Evolutionary conservation across 2,329 filamentous ascomycete species (phyloP).

Genomic region (Stachybotrys chlorohalonatus): DNA sequence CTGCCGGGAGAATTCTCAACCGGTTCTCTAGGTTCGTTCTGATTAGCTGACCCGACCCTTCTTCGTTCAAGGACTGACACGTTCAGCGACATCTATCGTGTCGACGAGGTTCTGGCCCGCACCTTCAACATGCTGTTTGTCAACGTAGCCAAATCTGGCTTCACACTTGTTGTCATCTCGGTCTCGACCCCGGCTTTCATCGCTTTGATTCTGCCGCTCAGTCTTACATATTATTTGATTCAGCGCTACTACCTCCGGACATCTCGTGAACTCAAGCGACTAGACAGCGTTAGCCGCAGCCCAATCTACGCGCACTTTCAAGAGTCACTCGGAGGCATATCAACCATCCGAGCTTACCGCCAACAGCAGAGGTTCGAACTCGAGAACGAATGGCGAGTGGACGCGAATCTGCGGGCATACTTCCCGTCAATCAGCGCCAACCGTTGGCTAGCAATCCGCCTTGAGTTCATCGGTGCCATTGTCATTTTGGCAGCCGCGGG

Average conservation of each 20-base stretch:
- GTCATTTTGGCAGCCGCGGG: conserved; percentile 85
- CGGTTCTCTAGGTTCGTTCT: conserved; percentile 74
- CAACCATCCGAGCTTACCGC: conserved; percentile 89
- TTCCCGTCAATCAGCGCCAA: conserved; percentile 93
- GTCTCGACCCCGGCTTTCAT: conserved; percentile 73
- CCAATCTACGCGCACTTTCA: conserved; percentile 99
- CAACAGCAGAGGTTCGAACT: conserved; percentile 80
- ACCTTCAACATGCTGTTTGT: conserved; percentile 96
- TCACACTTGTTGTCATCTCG: conserved; percentile 82
- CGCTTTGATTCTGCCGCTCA: conserved; percentile 71
- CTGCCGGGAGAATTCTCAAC: conserved; percentile 91
- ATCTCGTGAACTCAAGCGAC: conserved; percentile 88
- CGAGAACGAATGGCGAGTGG: conserved; percentile 96
- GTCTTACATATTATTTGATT: conserved; percentile 78
- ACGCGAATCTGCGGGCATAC: conserved; percentile 88
- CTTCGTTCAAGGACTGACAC: neutral
- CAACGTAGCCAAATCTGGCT: conserved; percentile 64
- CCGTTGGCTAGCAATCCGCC: conserved; percentile 86
- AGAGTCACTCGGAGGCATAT: conserved; percentile 87
- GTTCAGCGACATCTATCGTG: conserved; percentile 62
- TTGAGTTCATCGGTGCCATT: conserved; percentile 91
- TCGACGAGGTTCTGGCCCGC: conserved; percentile 89
- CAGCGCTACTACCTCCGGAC: conserved; percentile 96
- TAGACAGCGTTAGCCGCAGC: conserved; percentile 91
- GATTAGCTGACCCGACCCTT: neutral